Base-by-base conservation (phyloP, 352 stramenopile genomes). In the Phytophthora constricta region DNA sequence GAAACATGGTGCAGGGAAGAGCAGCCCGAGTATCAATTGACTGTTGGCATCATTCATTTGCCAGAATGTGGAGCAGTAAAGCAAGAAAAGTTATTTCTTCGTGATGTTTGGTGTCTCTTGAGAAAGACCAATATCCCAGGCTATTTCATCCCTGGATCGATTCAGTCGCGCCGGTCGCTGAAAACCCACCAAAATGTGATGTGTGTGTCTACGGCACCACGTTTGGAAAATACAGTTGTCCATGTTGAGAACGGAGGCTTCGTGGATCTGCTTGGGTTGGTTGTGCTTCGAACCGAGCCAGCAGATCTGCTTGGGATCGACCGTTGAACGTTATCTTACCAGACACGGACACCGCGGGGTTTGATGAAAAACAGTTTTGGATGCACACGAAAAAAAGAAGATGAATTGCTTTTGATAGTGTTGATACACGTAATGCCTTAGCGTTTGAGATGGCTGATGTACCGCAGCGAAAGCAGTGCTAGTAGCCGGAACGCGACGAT, bases 1-100 rank as follows among this genome's bases (percentile, higher is more conserved):
- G 71, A 58, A 96, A 97, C 69, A 98, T 92, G 27, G 89, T 82
- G 54, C 75, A 87, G 39, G 92, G 70, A 97, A 98, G 2, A 97
- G 68, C 31, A 97, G 65, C 41, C 93, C 91, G 28, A 97, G 72
- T 26, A 96, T 77, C 16, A 89, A 60, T 62, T 89, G 77, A 31
- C 75, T 70, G 54, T 83, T 87, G 7, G 72, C 65, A 39, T 80
- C 72, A 27, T 84, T 70, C 52, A 91, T 66, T 25, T 91, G 73
- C 75, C 73, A 90, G 60, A 91, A 93, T 25, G 76, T 83, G 4
- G 79, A 82, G 34, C 79, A 81, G 58, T 91, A 91, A 11, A 93
- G 62, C 37, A 89, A 31, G n/a, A n/a, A n/a, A n/a, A n/a, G n/a
- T n/a, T n/a, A n/a, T n/a, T n/a, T n/a, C n/a, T n/a, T n/a, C n/a